These are phyloP conservation scores for Taphrina populina DNA, from an alignment of 1,139 yeast species.

Conservation along the genomic window DNA sequence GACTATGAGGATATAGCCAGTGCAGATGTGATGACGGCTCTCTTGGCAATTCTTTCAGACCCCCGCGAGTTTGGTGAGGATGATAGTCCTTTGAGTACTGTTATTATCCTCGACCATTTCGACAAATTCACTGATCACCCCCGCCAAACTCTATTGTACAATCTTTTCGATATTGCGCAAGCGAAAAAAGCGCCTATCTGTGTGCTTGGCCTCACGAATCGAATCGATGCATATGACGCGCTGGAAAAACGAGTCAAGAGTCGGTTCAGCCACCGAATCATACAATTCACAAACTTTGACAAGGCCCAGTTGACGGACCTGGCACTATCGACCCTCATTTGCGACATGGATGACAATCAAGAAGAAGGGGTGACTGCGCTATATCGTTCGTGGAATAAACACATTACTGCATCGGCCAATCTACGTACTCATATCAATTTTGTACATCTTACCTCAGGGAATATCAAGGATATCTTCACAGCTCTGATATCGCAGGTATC, in stretches of 20 bases:
- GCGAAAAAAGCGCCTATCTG: conserved; percentile 70
- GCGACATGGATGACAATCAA: conserved; percentile 35
- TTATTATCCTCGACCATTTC: conserved; percentile 80
- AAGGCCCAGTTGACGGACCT: conserved; percentile 46
- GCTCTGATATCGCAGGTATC: conserved; percentile 18
- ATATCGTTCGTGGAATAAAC: conserved; percentile 56
- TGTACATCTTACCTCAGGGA: conserved; percentile 39
- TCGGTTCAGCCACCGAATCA: conserved; percentile 77
- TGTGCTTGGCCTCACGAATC: conserved; percentile 76
- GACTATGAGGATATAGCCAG: conserved; percentile 41
- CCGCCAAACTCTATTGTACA: conserved; percentile 81
- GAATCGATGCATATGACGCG: conserved; percentile 68
- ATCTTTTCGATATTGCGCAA: conserved; percentile 79
- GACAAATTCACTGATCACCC: conserved; percentile 71
- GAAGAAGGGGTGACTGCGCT: background rate
- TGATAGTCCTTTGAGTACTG: conserved; percentile 53
- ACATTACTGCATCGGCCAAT: conserved; percentile 45
- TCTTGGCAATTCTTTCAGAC: conserved; percentile 52
- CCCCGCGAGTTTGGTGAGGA: conserved; percentile 38
- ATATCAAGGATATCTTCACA: conserved; percentile 33
- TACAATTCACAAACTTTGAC: conserved; percentile 53
- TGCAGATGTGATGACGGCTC: conserved; percentile 55
- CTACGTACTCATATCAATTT: conserved; percentile 16
- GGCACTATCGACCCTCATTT: conserved; percentile 35
- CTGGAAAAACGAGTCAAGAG: conserved; percentile 89